phyloP scores from a whole-genome alignment of 2,329 filamentous ascomycete species.

The Coniella vitis region DNA sequence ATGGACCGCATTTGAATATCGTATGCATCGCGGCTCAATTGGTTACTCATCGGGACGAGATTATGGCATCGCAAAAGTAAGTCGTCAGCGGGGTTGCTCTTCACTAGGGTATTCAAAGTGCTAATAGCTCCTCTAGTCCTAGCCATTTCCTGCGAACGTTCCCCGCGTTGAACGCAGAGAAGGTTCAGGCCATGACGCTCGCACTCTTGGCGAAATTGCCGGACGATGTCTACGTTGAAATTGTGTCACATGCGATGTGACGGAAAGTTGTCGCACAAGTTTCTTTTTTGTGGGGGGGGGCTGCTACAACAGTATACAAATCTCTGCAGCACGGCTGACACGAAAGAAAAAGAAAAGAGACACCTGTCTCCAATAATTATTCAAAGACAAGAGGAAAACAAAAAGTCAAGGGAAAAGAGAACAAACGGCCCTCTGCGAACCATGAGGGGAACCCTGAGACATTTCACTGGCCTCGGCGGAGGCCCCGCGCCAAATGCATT shows the following conservation, averaged over 20 bases:
- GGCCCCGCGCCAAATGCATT: too few relatives aligned
- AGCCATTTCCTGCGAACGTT: slow-evolving; percentile 89
- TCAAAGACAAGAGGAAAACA: too few relatives aligned
- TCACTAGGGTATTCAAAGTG: not conserved
- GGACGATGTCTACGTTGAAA: slow-evolving; percentile 81
- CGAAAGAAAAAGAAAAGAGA: too few relatives aligned
- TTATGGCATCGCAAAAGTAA: slow-evolving; percentile 79
- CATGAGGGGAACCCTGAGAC: too few relatives aligned
- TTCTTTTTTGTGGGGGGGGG: too few relatives aligned
- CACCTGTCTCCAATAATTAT: too few relatives aligned
- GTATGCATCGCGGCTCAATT: slow-evolving; percentile 94
- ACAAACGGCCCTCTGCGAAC: too few relatives aligned
- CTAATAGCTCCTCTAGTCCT: slow-evolving; percentile 50
- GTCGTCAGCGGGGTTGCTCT: slow-evolving; percentile 4
- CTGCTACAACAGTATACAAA: too few relatives aligned
- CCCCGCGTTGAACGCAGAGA: slow-evolving; percentile 73
- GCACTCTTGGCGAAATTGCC: slow-evolving; percentile 86
- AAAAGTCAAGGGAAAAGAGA: too few relatives aligned
- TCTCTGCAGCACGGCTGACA: too few relatives aligned
- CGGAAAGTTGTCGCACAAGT: not conserved
- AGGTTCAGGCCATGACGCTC: slow-evolving; percentile 78
- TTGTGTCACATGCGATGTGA: slow-evolving; percentile 78
- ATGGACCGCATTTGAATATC: slow-evolving; percentile 90
- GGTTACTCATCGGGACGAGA: slow-evolving; percentile 76
- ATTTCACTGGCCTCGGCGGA: too few relatives aligned